These are phyloP conservation scores for Ogataea henricii DNA, from an alignment of 805 yeast genomes.

Conservation along the genomic window DNA sequence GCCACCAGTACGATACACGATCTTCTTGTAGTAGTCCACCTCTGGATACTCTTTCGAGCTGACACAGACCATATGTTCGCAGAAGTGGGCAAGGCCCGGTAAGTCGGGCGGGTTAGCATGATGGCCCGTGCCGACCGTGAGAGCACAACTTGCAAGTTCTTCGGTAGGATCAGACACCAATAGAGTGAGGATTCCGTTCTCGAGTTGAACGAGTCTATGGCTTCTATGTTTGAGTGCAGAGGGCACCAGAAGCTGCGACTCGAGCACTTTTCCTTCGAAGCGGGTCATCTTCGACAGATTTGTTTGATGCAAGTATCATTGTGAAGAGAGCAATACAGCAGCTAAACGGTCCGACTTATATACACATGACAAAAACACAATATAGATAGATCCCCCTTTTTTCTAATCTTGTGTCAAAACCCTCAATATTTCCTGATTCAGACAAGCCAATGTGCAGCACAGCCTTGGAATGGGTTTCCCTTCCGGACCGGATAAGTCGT, in stretches of 20 bases:
- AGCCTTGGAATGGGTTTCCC: slow-evolving; percentile 8
- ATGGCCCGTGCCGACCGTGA: slow-evolving; percentile 81
- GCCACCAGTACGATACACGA: slow-evolving; percentile 54
- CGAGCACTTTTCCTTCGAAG: background rate
- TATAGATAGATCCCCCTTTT: too few species aligned
- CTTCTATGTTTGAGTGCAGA: slow-evolving; percentile 33
- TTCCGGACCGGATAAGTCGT: slow-evolving; percentile 1
- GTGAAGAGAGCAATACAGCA: too few species aligned
- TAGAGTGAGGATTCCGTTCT: slow-evolving; percentile 69
- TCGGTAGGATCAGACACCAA: slow-evolving; percentile 76
- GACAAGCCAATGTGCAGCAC: slow-evolving; percentile 18
- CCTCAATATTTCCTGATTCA: slow-evolving; percentile 12
- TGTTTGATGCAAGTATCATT: background rate
- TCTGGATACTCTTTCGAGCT: slow-evolving; percentile 59
- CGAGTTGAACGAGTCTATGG: slow-evolving; percentile 50
- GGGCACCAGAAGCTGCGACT: slow-evolving; percentile 20
- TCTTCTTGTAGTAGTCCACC: slow-evolving; percentile 46
- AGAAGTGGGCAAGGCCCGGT: slow-evolving; percentile 86
- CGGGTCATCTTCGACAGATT: background rate
- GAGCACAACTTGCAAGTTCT: slow-evolving; percentile 64
- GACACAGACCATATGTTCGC: slow-evolving; percentile 71
- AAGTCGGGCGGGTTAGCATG: slow-evolving; percentile 69
- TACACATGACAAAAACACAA: too few species aligned
- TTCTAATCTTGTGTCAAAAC: slow-evolving; percentile 6
- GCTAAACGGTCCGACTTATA: background rate